Evolutionary conservation across 805 yeast species (phyloP), one percentile per base, ranked within the genome.

Genomic region (Peterozyma xylosa): DNA sequence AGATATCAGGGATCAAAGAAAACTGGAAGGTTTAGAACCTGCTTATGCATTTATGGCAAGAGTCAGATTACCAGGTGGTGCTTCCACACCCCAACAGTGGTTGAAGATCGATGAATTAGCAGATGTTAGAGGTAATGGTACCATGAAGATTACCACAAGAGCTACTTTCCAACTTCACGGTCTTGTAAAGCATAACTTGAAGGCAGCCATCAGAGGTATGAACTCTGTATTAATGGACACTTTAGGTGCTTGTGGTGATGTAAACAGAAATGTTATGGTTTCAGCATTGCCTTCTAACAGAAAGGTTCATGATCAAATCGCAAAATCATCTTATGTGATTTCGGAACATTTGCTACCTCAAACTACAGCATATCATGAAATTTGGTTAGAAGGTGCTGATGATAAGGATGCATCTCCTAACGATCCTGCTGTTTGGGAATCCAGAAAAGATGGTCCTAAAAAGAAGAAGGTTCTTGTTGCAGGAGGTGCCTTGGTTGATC

Each of bases 211-310:
- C 52, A 82, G 95, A 69, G 96, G 91, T 34, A 89, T 91, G 82
- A 91, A 91, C 62, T 70, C 95, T 14, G 84, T 82, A 6, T 74
- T 91, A 55, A 75, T 91, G 83, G 98, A 93, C 60, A 90, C 97
- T 9, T 75, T 91, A 47, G 98, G 96, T 48, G 98, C 98, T 1
- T 91, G 97, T 73, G 98, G 98, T 72, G 98, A 91, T 70, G 98
- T 91, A 37, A 86, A 87, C 69, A 84, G 98, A 76, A 91, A 91
- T 60, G 96, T 91, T 37, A 91, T 90, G 82, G 75, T 86, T 43
- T 77, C 91, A 47, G 96, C 96, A n/a, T 70, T 87, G 30, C 97
- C 97, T 14, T 76, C 75, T 30, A 88, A 88, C 59, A 86, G 89
- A 42, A 80, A 80, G 58, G 74, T 91, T 42, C 97, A 91, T 61